Percentiles rank a stretch among this genome's conserved stretches.
Evolutionary conservation across 208 protist species (phyloP).

Genomic region (Leishmania tarentolae): DNA sequence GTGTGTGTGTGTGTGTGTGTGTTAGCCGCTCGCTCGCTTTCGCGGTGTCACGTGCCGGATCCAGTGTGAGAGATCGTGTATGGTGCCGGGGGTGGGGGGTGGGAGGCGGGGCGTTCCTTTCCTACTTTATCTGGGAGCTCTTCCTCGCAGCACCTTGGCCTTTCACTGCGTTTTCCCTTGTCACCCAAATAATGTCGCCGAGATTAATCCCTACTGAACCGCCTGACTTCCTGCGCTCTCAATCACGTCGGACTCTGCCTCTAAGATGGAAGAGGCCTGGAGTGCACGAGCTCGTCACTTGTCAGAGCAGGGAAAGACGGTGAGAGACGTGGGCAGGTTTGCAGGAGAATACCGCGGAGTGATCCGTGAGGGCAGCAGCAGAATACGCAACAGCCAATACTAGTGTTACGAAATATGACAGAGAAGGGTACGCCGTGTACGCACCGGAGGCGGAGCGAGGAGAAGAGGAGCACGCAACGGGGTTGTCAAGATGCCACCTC

Average conservation of each 20-base stretch:
- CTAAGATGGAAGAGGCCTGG: background rate
- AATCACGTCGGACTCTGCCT: background rate
- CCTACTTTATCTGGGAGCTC: background rate
- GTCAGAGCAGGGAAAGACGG: background rate
- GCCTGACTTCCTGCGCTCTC: background rate
- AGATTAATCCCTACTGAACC: background rate
- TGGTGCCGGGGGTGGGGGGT: background rate
- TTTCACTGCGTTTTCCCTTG: background rate
- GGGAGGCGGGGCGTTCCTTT: background rate
- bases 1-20: background rate
- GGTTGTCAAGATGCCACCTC: background rate
- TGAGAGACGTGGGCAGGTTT: background rate
- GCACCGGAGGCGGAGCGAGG: background rate
- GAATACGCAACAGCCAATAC: background rate
- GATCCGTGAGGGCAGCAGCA: background rate
- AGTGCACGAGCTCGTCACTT: background rate
- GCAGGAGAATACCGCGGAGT: background rate
- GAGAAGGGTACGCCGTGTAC: background rate
- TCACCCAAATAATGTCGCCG: background rate
- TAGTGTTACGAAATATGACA: background rate
- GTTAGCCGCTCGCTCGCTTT: background rate
- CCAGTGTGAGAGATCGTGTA: constrained; percentile 1
- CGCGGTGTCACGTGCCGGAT: constrained; percentile 7
- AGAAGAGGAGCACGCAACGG: background rate
- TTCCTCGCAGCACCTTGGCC: background rate